Conservation (phyloP, 495 filamentous ascomycete species). For the Hypoxylon fragiforme region DNA sequence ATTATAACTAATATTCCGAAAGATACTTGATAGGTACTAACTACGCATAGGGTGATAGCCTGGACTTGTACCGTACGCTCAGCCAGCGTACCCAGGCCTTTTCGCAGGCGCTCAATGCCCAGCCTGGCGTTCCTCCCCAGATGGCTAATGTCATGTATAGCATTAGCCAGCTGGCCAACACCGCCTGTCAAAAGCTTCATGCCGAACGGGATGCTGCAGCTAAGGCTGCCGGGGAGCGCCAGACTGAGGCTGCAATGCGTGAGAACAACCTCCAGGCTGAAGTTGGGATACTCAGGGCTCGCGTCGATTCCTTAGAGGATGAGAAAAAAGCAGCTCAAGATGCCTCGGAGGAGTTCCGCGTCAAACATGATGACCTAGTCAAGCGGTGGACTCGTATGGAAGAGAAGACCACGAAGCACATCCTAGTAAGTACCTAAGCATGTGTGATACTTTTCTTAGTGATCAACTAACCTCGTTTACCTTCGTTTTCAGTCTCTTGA, state of each 20-base stretch:
- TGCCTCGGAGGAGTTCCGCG: background rate
- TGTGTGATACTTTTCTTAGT: too few species aligned
- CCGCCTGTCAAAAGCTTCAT: background rate
- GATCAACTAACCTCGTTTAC: slow-evolving; percentile 1
- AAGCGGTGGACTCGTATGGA: slow-evolving; percentile 1
- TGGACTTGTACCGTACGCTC: slow-evolving; percentile 4
- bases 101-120: background rate
- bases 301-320: background rate
- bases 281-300: background rate
- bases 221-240: background rate
- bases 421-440: slow-evolving; percentile 17
- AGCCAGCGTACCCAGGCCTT: background rate
- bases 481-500: slow-evolving; percentile 11
- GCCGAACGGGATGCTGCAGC: background rate
- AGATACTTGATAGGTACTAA: too few species aligned
- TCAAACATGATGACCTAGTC: slow-evolving; percentile 1
- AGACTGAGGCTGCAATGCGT: too few species aligned
- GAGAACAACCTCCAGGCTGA: background rate
- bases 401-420: background rate
- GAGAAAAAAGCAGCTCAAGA: background rate
- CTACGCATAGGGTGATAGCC: background rate
- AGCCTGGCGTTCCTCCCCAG: background rate
- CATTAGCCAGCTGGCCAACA: background rate
- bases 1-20: too few species aligned
- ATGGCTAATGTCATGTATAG: too few species aligned